These are phyloP conservation scores for Poa annua DNA, from an alignment of 176 grass and related monocot genomes.

Conservation along the genomic window DNA sequence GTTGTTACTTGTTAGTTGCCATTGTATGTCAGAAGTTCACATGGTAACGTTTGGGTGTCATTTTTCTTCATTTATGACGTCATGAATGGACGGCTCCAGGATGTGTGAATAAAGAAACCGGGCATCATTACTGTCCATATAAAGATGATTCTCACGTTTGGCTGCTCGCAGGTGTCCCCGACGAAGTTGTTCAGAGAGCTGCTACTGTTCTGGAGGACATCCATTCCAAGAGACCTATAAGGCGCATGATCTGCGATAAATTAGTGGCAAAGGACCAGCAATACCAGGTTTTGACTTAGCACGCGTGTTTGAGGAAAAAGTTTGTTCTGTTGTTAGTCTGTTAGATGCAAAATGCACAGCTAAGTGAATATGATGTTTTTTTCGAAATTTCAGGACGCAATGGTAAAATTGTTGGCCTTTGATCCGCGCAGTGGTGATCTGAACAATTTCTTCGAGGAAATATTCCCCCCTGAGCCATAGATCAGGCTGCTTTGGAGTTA, in stretches of 20 bases:
- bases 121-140: conserved; percentile 3
- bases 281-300: conserved; percentile 64
- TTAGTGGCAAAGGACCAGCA: conserved; percentile 68
- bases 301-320: conserved; percentile 21
- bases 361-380: not conserved
- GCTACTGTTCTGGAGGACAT: conserved; percentile 67
- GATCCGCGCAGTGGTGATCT: conserved; percentile 67
- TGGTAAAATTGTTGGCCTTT: conserved; percentile 71
- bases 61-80: not conserved
- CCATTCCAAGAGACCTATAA: conserved; percentile 58
- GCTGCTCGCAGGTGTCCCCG: conserved; percentile 59
- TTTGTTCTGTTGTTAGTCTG: conserved; percentile 21
- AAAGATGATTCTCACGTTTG: conserved; percentile 40
- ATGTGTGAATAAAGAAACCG: not conserved
- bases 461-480: conserved; percentile 43
- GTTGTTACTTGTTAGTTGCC: not conserved
- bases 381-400: conserved; percentile 61
- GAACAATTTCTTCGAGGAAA: conserved; percentile 62
- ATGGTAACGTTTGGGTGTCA: not conserved
- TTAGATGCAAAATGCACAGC: not conserved
- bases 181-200: conserved; percentile 74
- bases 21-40: conserved; percentile 15
- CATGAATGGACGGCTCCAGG: too few species aligned
- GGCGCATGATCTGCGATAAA: conserved; percentile 54
- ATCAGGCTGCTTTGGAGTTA: not conserved